Base-by-base conservation (phyloP, 2,329 filamentous ascomycete genomes). In the Fusarium temperatum region DNA sequence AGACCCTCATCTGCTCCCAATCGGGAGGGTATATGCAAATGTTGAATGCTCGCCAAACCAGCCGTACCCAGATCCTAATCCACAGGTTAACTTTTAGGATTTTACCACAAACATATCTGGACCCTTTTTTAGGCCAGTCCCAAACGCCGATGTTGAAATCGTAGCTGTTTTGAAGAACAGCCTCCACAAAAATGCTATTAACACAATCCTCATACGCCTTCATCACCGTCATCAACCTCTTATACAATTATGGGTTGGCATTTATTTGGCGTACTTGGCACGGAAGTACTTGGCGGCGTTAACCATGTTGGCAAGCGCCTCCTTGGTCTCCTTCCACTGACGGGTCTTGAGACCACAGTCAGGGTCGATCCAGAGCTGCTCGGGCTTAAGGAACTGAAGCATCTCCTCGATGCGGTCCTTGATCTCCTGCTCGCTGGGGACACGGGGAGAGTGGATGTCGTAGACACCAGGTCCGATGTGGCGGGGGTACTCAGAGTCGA, bases 401-500 rank as follows among this genome's bases (percentile, higher is more conserved):
- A 98, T 98, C 93, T 99, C 96, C 84, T 94, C 91, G 84, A 99
- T 93, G 83, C 96, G 93, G 87, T 95, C 93, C 91, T 94, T 96
- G 90, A 99, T 98, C 92, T 99, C 96, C 88, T 98, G 90, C 91
- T 98, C 94, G 83, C 91, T 93, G 82, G 96, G 96, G 71, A 99
- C 91, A 93, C 96, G 96, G 78, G 96, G 96, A 77, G 94, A 97
- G 93, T 99, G 96, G 89, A 99, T 99, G 87, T 99, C 96, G 85
- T 98, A 99, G 86, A 99, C 96, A 92, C 96, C 96, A 76, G 96
- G 96, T 76, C 96, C 96, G 80, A 99, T 99, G 90, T 99, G 96
- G 82, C 96, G 94, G 79, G 95, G 96, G 89, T 98, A 98, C 72
- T 92, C 94, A 87, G 96, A 94, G 85, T 98, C 96, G 79, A 98